Conservation (phyloP, 352 stramenopile species). For the Phytophthora hibernalis region DNA sequence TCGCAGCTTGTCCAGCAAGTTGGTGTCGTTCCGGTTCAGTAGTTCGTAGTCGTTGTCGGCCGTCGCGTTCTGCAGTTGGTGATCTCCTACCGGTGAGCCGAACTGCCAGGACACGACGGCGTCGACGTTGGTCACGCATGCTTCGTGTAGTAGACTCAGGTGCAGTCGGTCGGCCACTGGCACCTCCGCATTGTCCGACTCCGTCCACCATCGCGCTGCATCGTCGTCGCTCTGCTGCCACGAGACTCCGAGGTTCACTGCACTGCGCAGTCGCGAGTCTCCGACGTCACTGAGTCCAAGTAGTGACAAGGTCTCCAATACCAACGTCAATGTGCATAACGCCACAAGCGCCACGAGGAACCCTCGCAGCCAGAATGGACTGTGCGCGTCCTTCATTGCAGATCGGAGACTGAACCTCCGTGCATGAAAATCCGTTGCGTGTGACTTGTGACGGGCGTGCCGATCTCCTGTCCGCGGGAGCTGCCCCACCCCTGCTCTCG, state of each 20-base stretch:
- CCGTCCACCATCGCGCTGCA: neutral
- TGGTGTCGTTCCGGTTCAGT: conserved; percentile 40
- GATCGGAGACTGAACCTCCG: neutral
- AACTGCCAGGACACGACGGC: conserved; percentile 42
- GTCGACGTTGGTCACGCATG: conserved; percentile 43
- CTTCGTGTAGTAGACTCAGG: conserved; percentile 41
- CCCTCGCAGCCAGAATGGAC: conserved; percentile 17
- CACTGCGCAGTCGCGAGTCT: conserved; percentile 4
- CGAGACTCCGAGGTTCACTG: conserved; percentile 9
- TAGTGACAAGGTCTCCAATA: conserved; percentile 23
- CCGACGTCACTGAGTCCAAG: neutral
- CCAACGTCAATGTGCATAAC: conserved; percentile 19
- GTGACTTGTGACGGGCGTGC: neutral
- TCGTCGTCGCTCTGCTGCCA: neutral
- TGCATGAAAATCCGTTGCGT: neutral
- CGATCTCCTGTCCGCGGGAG: too few relatives aligned
- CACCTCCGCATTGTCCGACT: conserved; percentile 5
- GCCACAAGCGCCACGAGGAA: conserved; percentile 22
- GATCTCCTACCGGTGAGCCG: conserved; percentile 11
- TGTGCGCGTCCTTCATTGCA: conserved; percentile 8
- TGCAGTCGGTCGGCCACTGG: conserved; percentile 41
- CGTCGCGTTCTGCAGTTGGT: conserved; percentile 13
- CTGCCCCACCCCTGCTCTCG: neutral
- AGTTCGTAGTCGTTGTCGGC: conserved; percentile 18
- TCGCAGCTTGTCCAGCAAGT: conserved; percentile 55